phyloP scores from a whole-genome alignment of 2,329 filamentous ascomycete genomes.

The Pyrenochaeta sp. region DNA sequence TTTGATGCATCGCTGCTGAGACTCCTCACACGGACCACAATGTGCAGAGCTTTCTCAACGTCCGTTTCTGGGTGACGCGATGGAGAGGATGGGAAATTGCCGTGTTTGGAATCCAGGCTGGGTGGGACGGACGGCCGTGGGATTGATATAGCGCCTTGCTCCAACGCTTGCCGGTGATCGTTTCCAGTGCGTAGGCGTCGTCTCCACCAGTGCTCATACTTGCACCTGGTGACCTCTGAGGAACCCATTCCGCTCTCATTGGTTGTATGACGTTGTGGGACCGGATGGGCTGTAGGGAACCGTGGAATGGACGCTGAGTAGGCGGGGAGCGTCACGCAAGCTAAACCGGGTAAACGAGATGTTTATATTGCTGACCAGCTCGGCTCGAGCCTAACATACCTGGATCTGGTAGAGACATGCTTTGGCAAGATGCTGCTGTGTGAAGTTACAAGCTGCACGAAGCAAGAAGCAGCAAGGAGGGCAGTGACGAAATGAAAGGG shows the following conservation, averaged over 20 bases:
- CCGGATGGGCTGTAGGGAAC: constrained; percentile 9
- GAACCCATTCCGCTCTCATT: constrained; percentile 12
- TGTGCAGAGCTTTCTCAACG: constrained; percentile 25
- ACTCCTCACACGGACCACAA: background rate
- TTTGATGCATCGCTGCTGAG: constrained; percentile 8
- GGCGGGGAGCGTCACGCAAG: constrained; percentile 18
- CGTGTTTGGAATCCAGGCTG: constrained; percentile 16
- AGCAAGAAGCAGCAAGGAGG: constrained; percentile 26
- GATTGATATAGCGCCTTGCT: constrained; percentile 1
- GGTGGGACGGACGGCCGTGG: constrained; percentile 12
- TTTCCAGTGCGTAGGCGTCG: constrained; percentile 4
- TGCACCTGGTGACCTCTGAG: constrained; percentile 5
- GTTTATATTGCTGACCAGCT: constrained; percentile 21
- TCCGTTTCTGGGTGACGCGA: constrained; percentile 12
- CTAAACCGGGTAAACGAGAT: constrained; percentile 13
- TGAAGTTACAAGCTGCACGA: constrained; percentile 18
- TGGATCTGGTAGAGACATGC: constrained; percentile 11
- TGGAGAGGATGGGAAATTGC: constrained; percentile 10
- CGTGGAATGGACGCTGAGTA: constrained; percentile 14
- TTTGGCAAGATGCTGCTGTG: constrained; percentile 11
- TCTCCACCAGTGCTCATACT: constrained; percentile 21
- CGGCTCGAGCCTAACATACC: constrained; percentile 6
- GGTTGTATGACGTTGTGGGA: constrained; percentile 25
- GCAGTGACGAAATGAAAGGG: constrained; percentile 31
- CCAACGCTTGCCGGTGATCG: constrained; percentile 6